Evolutionary conservation across 106 monocot genomes (phyloP).

Genomic region (Acorus calamus): DNA sequence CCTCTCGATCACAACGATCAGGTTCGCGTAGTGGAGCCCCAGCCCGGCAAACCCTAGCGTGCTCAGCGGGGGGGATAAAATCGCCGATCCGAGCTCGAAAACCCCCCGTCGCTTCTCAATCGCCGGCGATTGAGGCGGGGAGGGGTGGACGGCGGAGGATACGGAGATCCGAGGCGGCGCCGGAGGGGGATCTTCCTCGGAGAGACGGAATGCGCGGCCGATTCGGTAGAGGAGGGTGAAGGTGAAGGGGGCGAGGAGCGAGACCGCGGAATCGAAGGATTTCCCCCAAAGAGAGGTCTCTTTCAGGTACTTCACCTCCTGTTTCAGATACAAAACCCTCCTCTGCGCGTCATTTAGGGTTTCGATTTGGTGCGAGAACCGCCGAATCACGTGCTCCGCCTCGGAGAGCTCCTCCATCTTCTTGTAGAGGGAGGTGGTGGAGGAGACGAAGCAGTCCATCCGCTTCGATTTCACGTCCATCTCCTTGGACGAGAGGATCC

Average conservation of each 20-base stretch:
- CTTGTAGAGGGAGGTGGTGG: slow-evolving; percentile 29
- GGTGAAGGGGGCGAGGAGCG: slow-evolving; percentile 28
- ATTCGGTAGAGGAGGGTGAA: slow-evolving; percentile 54
- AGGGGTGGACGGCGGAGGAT: slow-evolving; percentile 2
- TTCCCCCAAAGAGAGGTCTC: slow-evolving; percentile 51
- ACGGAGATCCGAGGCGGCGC: slow-evolving; percentile 36
- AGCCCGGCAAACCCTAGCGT: slow-evolving; percentile 53
- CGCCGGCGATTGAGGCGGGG: background rate
- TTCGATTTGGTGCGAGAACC: slow-evolving; percentile 20
- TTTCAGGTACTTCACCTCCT: slow-evolving; percentile 40
- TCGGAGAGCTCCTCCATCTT: slow-evolving; percentile 59
- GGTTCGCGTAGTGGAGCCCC: slow-evolving; percentile 46
- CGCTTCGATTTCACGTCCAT: slow-evolving; percentile 50
- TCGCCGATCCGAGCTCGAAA: slow-evolving; percentile 19
- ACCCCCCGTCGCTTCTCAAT: slow-evolving; percentile 5
- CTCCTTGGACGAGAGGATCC: slow-evolving; percentile 41
- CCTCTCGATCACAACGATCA: slow-evolving; percentile 45
- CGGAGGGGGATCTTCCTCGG: slow-evolving; percentile 17
- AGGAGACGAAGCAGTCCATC: slow-evolving; percentile 43
- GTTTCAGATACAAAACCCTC: slow-evolving; percentile 37
- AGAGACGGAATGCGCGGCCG: slow-evolving; percentile 47
- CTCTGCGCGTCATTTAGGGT: slow-evolving; percentile 35
- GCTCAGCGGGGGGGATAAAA: slow-evolving; percentile 9
- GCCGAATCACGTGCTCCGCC: slow-evolving; percentile 36
- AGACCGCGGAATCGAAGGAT: slow-evolving; percentile 33